Evolutionary conservation across 345 rosid species (phyloP), one percentile per base, ranked within the genome.

Genomic region (Brassica rapa): DNA sequence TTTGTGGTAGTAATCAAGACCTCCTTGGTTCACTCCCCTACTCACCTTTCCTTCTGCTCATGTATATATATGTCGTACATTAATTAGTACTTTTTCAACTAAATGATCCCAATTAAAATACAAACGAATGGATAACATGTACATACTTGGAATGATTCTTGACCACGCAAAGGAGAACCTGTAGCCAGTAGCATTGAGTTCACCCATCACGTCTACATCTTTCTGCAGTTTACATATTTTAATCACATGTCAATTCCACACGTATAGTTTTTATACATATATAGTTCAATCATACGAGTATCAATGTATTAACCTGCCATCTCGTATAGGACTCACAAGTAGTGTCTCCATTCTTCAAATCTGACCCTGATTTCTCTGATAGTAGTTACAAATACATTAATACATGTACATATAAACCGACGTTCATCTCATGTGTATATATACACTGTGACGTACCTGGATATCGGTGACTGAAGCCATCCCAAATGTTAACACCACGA

Each of bases 1-100:
- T 8, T 8, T 2, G 61, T 56, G 61, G 61, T 56, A 56, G 61
- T 56, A 56, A 7, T 56, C 61, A 56, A 56, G 61, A 19, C 61
- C 61, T 56, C 61, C 61, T 56, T 19, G 24, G 61, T 19, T 56
- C 61, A 56, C 61, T 56, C 61, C 61, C 61, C 61, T 56, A 56
- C 27, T 19, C 61, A 56, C 61, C 27, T 56, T 56, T 56, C 61
- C 61, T 56, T 19, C 61, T 56, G 61, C 61, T 56, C 61, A 56
- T 19, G 4, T 56, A 19, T 53, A 51, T 15, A 49, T 46, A n/a
- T 15, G 16, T 51, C 21, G 8, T 51, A 16, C 9, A 55, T 16
- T 16, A 53, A 6, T 15, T 43, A 43, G 53, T 43, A 55, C 60
- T 55, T 25, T 56, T 8, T 10, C 61, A 53, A 16, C 9, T 6